These are phyloP conservation scores for Aquilaria yunnanensis DNA, from an alignment of 345 rosid species.

Conservation along the genomic window DNA sequence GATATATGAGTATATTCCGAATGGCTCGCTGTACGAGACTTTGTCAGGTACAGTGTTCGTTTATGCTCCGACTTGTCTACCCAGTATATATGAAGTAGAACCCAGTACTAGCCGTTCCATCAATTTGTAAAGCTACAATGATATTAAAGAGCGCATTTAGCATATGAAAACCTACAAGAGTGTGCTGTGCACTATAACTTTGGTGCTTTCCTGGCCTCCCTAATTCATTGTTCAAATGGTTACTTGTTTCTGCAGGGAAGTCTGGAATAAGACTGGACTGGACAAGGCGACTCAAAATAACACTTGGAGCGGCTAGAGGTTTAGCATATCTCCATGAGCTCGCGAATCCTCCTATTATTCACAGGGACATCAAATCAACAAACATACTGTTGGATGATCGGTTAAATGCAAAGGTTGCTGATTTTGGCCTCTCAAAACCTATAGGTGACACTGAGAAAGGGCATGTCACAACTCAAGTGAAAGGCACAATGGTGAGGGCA, in stretches of 20 bases:
- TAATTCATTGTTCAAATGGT: too few species aligned
- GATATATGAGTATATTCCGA: slow-evolving; percentile 65
- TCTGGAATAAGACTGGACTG: slow-evolving; percentile 76
- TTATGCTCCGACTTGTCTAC: neutral
- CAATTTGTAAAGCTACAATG: neutral
- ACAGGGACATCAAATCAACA: slow-evolving; percentile 81
- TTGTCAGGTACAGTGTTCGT: slow-evolving; percentile 46
- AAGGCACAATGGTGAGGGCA: slow-evolving; percentile 87
- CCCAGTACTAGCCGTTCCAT: neutral
- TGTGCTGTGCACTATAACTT: neutral
- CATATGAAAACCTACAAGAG: too few species aligned
- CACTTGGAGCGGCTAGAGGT: slow-evolving; percentile 82
- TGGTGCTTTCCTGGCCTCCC: neutral
- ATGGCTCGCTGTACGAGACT: slow-evolving; percentile 56
- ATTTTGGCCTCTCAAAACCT: slow-evolving; percentile 87
- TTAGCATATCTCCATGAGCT: slow-evolving; percentile 87
- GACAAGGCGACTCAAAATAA: slow-evolving; percentile 68
- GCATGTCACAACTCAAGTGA: slow-evolving; percentile 89
- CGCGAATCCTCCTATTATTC: slow-evolving; percentile 94
- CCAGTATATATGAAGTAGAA: neutral
- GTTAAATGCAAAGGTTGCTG: slow-evolving; percentile 80
- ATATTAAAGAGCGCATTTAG: too few species aligned
- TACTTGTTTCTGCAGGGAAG: slow-evolving; percentile 41
- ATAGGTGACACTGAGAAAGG: slow-evolving; percentile 50
- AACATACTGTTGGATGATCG: slow-evolving; percentile 78